Evolutionary conservation across 257 asterid genomes (phyloP).

Genomic region (Capsicum chinense): DNA sequence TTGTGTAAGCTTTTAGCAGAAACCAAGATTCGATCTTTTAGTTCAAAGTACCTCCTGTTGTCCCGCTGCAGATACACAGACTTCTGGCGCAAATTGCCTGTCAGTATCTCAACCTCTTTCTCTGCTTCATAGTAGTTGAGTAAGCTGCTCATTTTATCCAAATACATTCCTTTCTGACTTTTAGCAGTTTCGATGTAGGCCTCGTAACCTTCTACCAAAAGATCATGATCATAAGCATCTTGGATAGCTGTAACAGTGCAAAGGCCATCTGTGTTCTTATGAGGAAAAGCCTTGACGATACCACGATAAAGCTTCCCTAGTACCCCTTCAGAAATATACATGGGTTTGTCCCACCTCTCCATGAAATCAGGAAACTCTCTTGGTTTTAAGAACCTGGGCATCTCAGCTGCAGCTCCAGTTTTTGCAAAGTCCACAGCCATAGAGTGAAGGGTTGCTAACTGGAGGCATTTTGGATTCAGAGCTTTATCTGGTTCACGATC

Average conservation of each 20-base stretch:
- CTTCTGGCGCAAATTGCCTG: slow-evolving; percentile 69
- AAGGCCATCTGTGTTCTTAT: slow-evolving; percentile 31
- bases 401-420: slow-evolving; percentile 94
- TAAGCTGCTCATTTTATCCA: slow-evolving; percentile 58
- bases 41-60: slow-evolving; percentile 78
- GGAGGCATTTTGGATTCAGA: slow-evolving; percentile 72
- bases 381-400: slow-evolving; percentile 76
- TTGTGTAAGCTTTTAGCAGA: slow-evolving; percentile 70
- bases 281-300: slow-evolving; percentile 37
- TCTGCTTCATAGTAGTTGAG: slow-evolving; percentile 68
- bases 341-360: slow-evolving; percentile 90
- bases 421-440: slow-evolving; percentile 99
- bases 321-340: slow-evolving; percentile 65
- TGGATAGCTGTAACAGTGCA: slow-evolving; percentile 32
- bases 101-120: slow-evolving; percentile 82
- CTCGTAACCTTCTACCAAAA: slow-evolving; percentile 66
- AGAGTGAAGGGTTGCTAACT: slow-evolving; percentile 85
- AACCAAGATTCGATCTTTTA: slow-evolving; percentile 75
- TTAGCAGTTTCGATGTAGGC: slow-evolving; percentile 54
- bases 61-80: slow-evolving; percentile 70
- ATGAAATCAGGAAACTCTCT: slow-evolving; percentile 89
- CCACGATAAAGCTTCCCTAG: slow-evolving; percentile 91
- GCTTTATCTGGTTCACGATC: slow-evolving; percentile 89
- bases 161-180: slow-evolving; percentile 63
- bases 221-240: slow-evolving; percentile 66